Evolutionary conservation across 495 filamentous ascomycete genomes (phyloP).

Genomic region (Pyrenopolyporus hunteri): DNA sequence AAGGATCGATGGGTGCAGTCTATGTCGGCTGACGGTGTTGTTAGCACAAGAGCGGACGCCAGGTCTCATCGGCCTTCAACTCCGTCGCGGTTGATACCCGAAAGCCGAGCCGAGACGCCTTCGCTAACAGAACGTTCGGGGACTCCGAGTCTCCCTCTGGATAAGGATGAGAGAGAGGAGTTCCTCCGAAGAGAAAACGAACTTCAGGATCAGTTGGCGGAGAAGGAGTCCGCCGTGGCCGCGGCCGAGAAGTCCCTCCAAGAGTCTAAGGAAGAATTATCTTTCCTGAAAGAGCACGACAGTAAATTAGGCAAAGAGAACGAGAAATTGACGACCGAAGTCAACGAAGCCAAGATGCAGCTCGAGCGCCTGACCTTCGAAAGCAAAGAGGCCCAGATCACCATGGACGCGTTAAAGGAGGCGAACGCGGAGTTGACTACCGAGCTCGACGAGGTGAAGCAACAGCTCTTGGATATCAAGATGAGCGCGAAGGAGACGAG

Average conservation of each 20-base stretch:
- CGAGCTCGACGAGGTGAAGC: constrained; percentile 94
- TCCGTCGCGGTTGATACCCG: constrained; percentile 78
- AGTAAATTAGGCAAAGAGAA: constrained; percentile 82
- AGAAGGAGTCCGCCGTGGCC: constrained; percentile 83
- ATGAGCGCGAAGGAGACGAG: constrained; percentile 94
- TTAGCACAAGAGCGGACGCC: constrained; percentile 62
- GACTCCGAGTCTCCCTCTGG: constrained; percentile 84
- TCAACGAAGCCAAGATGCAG: constrained; percentile 93
- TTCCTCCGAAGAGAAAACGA: constrained; percentile 96
- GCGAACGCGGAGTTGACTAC: constrained; percentile 89
- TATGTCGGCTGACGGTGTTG: constrained; percentile 68
- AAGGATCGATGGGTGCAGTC: constrained; percentile 69
- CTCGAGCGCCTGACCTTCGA: constrained; percentile 94
- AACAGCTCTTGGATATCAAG: constrained; percentile 91
- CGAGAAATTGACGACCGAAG: constrained; percentile 79
- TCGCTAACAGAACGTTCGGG: constrained; percentile 72
- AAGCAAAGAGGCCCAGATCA: constrained; percentile 94
- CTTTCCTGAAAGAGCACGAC: constrained; percentile 80
- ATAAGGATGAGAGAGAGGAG: constrained; percentile 96
- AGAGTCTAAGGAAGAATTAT: constrained; percentile 82
- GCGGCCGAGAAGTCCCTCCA: constrained; percentile 77
- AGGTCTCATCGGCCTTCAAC: constrained; percentile 74
- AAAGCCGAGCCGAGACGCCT: constrained; percentile 79
- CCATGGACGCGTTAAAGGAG: constrained; percentile 96
- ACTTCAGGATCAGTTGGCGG: constrained; percentile 91